phyloP scores from a whole-genome alignment of 2,329 filamentous ascomycete genomes.

The Paecilomyces variotii region DNA sequence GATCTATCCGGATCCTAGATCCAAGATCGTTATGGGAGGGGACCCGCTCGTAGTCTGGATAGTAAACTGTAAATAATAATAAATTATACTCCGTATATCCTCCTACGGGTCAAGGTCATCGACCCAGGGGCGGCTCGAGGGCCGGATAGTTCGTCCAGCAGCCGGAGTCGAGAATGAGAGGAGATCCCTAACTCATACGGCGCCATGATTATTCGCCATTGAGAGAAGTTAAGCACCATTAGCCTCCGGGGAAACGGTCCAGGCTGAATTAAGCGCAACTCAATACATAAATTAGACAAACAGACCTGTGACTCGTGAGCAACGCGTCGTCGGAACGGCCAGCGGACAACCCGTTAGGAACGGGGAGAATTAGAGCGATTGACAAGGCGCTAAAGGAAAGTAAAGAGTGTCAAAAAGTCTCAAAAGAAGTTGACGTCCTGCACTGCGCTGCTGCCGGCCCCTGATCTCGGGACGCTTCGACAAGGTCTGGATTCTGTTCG shows the following conservation, averaged over 20 bases:
- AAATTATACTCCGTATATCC: no score
- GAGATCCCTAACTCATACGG: no score
- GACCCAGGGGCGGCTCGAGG: no score
- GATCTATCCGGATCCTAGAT: not conserved
- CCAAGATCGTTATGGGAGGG: not conserved
- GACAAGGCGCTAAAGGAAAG: not conserved
- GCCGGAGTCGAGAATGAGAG: not conserved
- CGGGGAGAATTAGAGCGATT: not conserved
- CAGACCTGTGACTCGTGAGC: not conserved
- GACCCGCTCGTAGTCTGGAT: not conserved
- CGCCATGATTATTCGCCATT: no score
- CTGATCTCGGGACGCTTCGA: not conserved
- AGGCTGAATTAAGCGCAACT: not conserved
- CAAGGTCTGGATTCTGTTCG: not conserved
- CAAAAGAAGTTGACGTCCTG: not conserved
- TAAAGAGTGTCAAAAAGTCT: not conserved
- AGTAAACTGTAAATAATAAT: not conserved
- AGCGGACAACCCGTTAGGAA: not conserved
- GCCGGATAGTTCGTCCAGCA: not conserved
- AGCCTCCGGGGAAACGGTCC: not conserved
- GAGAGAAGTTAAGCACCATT: not conserved
- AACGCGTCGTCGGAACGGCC: not conserved
- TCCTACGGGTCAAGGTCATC: no score
- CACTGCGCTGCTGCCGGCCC: not conserved
- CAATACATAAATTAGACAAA: not conserved